Evolutionary conservation across 306 rosid genomes (phyloP).

Genomic region (Morella rubra): DNA sequence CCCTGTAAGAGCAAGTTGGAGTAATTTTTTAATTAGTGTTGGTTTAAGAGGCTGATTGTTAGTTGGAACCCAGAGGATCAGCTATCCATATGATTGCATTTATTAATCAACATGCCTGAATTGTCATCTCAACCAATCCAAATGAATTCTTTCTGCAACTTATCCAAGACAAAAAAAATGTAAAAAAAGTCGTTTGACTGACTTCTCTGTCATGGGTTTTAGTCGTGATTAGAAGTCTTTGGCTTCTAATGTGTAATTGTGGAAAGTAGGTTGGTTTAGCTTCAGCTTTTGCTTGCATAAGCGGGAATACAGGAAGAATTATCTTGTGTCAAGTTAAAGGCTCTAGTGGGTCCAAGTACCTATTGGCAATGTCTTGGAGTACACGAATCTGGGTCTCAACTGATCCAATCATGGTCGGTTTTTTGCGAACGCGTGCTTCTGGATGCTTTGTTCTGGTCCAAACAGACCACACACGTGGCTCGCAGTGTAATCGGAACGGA

Average conservation of each 20-base stretch:
- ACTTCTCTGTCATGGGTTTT: no score
- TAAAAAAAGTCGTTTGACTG: no score
- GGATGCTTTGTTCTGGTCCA: neutral
- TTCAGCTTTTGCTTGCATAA: slow-evolving; percentile 22
- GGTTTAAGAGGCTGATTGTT: no score
- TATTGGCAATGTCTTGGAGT: slow-evolving; percentile 24
- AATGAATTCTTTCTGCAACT: no score
- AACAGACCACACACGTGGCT: neutral
- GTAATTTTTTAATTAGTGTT: no score
- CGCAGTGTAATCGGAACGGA: neutral
- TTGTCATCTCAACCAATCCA: no score
- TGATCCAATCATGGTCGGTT: neutral
- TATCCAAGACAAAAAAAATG: no score
- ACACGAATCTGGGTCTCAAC: slow-evolving; percentile 27
- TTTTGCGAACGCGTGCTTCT: neutral
- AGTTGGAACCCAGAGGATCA: no score
- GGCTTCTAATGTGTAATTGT: neutral
- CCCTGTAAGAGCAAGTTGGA: no score
- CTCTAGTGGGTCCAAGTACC: slow-evolving; percentile 19
- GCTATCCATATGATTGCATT: no score
- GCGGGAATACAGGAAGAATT: slow-evolving; percentile 16
- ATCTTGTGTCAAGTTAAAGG: slow-evolving; percentile 35
- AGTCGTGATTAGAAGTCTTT: neutral
- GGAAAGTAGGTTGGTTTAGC: slow-evolving; percentile 5
- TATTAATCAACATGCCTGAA: no score